Base-by-base conservation (phyloP, 176 grass and related monocot species). In the Aegilops bicornis region DNA sequence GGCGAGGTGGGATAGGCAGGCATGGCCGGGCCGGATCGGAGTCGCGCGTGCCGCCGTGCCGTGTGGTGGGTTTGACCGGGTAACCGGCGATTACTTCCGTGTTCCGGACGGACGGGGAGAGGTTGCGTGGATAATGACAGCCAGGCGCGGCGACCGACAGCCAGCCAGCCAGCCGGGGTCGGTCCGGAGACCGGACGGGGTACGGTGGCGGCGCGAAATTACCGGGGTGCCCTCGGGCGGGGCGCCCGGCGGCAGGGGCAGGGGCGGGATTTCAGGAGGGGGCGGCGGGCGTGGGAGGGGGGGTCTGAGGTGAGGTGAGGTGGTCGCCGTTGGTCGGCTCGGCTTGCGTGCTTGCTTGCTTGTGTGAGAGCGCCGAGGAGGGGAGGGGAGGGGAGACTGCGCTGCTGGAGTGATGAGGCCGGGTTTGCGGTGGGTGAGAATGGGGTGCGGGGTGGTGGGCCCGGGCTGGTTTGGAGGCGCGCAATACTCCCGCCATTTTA, bases 61-160 rank as follows among this genome's bases (percentile, higher is more conserved):
- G 95, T 83, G 90, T 82, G 89, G 88, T 95, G 82, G 30, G 87
- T 92, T 97, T 95, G 95, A 97, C 95, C 90, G 90, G 90, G 88
- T 83, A 88, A 89, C 89, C 87, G 79, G 87, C 87, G 89, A 84
- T 80, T 59, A 76, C 70, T 74, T 63, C 81, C 81, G 81, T 83
- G 72, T 90, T 76, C 71, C 82, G 71, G 73, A 88, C 71, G 72
- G 30, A 60, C 54, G 27, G 87, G 24, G 72, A 75, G 71, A 48
- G 71, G 71, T 8, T 74, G 29, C 7, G 54, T 79, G 64, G 19
- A 91, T n/a, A 87, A 61, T 54, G 84, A 90, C 65, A 58, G 72
- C 56, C 87, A 79, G 42, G 59, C 45, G 58, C 70, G 81, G 33
- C 72, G 60, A 67, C 42, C 79, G 79, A 83, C 81, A 89, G 61